Percentiles rank a stretch among this genome's conserved stretches.
Conservation (phyloP, 2,329 filamentous ascomycete species). For the Bretziella fagacearum region DNA sequence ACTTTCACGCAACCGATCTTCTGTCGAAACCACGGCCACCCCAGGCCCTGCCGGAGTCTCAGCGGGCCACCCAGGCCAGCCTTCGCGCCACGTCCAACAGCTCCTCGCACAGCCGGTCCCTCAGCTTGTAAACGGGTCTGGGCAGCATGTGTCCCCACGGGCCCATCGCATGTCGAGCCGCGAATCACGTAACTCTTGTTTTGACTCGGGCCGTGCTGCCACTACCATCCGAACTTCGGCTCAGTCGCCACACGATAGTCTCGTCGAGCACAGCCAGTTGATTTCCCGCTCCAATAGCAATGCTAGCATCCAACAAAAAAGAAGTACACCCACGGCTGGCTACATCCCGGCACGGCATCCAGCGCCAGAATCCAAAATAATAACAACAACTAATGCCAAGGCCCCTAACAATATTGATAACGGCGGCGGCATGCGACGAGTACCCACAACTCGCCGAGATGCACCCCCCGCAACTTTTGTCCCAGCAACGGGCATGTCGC, state of each 20-base stretch:
- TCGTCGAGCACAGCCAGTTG: conserved; percentile 13
- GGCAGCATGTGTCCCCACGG: not conserved
- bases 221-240: conserved; percentile 1
- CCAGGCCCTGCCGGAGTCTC: not conserved
- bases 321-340: not conserved
- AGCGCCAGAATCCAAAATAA: not conserved
- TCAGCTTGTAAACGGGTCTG: conserved; percentile 10
- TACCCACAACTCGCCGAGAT: not conserved
- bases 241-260: conserved; percentile 14
- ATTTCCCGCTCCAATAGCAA: conserved; percentile 10
- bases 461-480: not conserved
- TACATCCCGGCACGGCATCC: not conserved
- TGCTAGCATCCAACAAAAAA: conserved; percentile 8
- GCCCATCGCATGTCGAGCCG: no score
- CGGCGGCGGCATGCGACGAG: not conserved
- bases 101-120: conserved; percentile 13
- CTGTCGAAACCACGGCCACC: not conserved
- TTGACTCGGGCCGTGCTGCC: not conserved
- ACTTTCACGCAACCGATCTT: conserved; percentile 14
- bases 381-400: no score
- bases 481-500: conserved; percentile 1
- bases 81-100: conserved; percentile 11
- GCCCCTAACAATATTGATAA: no score
- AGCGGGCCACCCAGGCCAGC: conserved; percentile 13
- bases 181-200: no score